These are phyloP conservation scores for Salix exigua DNA, from an alignment of 345 rosid genomes.

Conservation along the genomic window DNA sequence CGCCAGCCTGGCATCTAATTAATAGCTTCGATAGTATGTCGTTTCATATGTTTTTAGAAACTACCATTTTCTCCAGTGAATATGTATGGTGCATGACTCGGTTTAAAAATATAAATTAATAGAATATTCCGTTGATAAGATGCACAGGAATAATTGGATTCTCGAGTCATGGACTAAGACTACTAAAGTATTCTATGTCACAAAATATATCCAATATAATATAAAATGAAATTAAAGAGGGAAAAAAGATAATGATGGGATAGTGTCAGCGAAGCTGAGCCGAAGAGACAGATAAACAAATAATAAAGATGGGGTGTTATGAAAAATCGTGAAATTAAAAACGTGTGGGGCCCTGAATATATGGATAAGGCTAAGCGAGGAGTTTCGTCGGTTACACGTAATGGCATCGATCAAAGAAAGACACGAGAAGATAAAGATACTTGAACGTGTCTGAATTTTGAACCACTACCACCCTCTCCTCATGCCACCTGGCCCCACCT, in stretches of 20 bases:
- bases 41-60: no score
- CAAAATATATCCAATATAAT: no score
- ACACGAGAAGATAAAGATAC: background rate
- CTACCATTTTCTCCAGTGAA: no score
- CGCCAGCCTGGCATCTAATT: background rate
- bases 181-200: no score
- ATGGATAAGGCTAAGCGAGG: background rate
- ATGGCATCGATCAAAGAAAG: background rate
- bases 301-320: background rate
- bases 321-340: background rate
- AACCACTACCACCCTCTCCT: background rate
- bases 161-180: no score
- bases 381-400: slow-evolving; percentile 5
- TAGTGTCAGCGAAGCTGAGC: background rate
- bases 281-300: background rate
- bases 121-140: no score
- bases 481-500: background rate
- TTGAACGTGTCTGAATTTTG: background rate
- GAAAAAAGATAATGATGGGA: background rate
- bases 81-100: no score
- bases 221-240: no score
- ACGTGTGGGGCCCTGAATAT: background rate
- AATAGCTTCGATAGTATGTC: background rate
- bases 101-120: no score
- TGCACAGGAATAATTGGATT: no score